Conservation (phyloP, 768 basidiomycete species). For the Lactifluus piperatus region DNA sequence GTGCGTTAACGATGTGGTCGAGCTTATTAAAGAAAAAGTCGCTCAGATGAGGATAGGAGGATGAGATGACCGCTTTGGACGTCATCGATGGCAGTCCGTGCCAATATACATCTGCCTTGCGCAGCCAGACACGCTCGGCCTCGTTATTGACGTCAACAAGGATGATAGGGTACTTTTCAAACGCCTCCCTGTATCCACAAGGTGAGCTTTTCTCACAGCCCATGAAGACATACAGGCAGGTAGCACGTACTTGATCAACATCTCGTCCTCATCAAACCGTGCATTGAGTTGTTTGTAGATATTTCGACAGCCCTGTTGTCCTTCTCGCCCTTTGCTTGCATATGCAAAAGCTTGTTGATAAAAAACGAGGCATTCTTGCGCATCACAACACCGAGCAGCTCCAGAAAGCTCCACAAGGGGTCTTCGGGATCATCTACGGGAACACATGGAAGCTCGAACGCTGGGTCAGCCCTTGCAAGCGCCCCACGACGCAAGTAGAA, state of each 20-base stretch:
- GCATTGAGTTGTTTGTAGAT: constrained; percentile 21
- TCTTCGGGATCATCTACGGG: no score
- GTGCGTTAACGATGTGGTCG: constrained; percentile 10
- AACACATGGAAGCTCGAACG: no score
- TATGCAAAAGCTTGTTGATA: no score
- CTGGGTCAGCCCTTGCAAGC: no score
- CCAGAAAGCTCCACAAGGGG: constrained; percentile 19
- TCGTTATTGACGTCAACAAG: background rate
- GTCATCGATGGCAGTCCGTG: constrained; percentile 19
- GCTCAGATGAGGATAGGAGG: constrained; percentile 9
- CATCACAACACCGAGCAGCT: constrained; percentile 15
- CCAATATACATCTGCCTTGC: constrained; percentile 18
- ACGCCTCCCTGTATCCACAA: constrained; percentile 5
- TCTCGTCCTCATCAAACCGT: constrained; percentile 23
- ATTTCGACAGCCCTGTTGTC: background rate
- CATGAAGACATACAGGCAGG: background rate
- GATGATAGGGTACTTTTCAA: constrained; percentile 13
- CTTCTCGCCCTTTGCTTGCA: no score
- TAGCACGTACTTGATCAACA: constrained; percentile 19
- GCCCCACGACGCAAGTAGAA: constrained; percentile 10
- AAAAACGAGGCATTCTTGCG: no score
- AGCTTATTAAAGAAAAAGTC: constrained; percentile 20
- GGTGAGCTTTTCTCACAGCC: background rate
- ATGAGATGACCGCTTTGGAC: constrained; percentile 16
- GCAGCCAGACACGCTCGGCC: constrained; percentile 10